A percentile compares a stretch with the other conserved stretches of the same genome.
Conservation (phyloP, 805 yeast genomes). For the Saccharomyces mikatae region DNA sequence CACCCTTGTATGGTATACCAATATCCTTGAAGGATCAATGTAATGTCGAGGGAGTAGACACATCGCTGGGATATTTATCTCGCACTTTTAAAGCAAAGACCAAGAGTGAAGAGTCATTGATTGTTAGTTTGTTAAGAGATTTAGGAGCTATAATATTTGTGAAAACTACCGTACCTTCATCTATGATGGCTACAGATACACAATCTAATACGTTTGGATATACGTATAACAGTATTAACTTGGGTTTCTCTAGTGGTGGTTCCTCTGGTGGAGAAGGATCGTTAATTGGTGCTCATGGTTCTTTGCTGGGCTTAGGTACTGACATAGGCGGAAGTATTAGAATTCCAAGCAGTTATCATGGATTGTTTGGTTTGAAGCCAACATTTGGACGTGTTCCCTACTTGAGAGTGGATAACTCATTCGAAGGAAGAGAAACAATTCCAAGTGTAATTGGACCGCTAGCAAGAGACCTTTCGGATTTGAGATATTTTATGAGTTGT, state of each 20-base stretch:
- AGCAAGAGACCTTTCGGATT: conserved; percentile 41
- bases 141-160: conserved; percentile 52
- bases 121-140: conserved; percentile 14
- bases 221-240: conserved; percentile 45
- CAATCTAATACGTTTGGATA: conserved; percentile 47
- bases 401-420: conserved; percentile 33
- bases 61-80: conserved; percentile 18
- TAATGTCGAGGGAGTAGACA: conserved; percentile 18
- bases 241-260: conserved; percentile 48
- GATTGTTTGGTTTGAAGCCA: conserved; percentile 27
- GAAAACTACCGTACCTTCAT: conserved; percentile 54
- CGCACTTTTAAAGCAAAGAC: conserved; percentile 12
- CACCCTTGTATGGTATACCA: conserved; percentile 64
- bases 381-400: conserved; percentile 20
- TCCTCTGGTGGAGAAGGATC: conserved; percentile 62
- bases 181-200: conserved; percentile 55
- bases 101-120: conserved; percentile 13
- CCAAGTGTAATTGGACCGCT: conserved; percentile 53
- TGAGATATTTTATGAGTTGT: conserved; percentile 40
- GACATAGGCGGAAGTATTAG: conserved; percentile 61
- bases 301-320: conserved; percentile 52
- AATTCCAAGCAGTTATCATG: conserved; percentile 51
- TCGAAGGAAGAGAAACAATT: conserved; percentile 46
- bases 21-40: conserved; percentile 45
- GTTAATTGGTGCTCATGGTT: conserved; percentile 42